Evolutionary conservation across 2,329 filamentous ascomycete species (phyloP).

Genomic region (Hortaea werneckii): DNA sequence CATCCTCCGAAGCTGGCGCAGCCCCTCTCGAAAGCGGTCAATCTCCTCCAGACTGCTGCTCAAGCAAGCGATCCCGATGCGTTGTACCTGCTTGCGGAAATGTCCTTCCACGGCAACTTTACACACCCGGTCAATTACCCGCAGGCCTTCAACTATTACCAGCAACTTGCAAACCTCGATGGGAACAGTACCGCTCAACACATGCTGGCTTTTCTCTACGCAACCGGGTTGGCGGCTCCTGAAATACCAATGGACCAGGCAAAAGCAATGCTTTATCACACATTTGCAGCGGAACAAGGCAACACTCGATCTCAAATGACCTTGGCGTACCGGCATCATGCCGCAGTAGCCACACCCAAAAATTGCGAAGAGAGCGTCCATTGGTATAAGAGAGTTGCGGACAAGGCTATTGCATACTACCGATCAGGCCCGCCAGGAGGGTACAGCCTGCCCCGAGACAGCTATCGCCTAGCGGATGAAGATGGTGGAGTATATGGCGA

Average conservation of each 20-base stretch:
- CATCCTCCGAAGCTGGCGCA: constrained; percentile 35
- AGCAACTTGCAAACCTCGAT: constrained; percentile 60
- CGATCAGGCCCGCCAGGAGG: constrained; percentile 86
- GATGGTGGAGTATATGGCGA: constrained; percentile 88
- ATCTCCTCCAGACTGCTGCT: constrained; percentile 49
- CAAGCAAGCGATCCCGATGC: constrained; percentile 60
- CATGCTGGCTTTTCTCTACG: constrained; percentile 93
- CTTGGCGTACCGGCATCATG: constrained; percentile 73
- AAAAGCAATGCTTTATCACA: constrained; percentile 86
- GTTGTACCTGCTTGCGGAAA: constrained; percentile 77
- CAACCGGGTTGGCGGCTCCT: constrained; percentile 69
- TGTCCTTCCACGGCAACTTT: constrained; percentile 96
- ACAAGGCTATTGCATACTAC: constrained; percentile 83
- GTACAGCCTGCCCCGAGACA: constrained; percentile 63
- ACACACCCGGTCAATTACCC: constrained; percentile 74
- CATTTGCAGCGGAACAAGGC: constrained; percentile 76
- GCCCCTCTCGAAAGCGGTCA: constrained; percentile 47
- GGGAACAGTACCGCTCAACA: constrained; percentile 91
- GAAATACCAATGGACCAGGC: constrained; percentile 79
- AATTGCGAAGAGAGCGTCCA: constrained; percentile 75
- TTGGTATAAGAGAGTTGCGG: constrained; percentile 88
- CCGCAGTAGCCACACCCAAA: constrained; percentile 73
- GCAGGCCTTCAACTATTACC: constrained; percentile 71
- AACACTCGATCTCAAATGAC: constrained; percentile 89
- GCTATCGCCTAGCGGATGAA: constrained; percentile 81